phyloP scores from a whole-genome alignment of 1,139 yeast species.

The Diutina mesorugosa region DNA sequence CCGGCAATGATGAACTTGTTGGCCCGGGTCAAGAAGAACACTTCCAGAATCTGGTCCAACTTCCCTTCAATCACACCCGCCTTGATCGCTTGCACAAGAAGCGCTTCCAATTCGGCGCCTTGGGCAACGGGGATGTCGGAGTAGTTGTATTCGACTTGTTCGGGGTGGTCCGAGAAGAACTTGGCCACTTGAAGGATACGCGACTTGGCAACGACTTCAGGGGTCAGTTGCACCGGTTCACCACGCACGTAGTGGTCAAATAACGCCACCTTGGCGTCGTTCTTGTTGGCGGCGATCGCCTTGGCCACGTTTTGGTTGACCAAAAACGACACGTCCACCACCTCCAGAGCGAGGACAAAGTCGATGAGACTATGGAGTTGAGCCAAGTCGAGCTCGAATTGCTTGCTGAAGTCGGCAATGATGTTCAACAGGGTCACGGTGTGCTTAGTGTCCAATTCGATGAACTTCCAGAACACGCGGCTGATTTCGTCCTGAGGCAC shows the following conservation, averaged over 20 bases:
- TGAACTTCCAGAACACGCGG: slow-evolving; percentile 26
- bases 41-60: slow-evolving; percentile 31
- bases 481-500: slow-evolving; percentile 17
- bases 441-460: slow-evolving; percentile 20
- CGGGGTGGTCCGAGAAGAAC: slow-evolving; percentile 18
- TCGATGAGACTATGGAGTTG: slow-evolving; percentile 24
- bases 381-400: slow-evolving; percentile 9
- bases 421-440: slow-evolving; percentile 20
- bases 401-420: slow-evolving; percentile 22
- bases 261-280: slow-evolving; percentile 14
- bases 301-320: slow-evolving; percentile 26
- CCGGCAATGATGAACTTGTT: slow-evolving; percentile 31
- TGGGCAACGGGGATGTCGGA: slow-evolving; percentile 25
- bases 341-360: slow-evolving; percentile 26
- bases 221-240: slow-evolving; percentile 13
- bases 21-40: slow-evolving; percentile 31
- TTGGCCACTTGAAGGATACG: slow-evolving; percentile 30
- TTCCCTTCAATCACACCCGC: slow-evolving; percentile 34
- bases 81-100: slow-evolving; percentile 31
- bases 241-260: slow-evolving; percentile 27
- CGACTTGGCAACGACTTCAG: slow-evolving; percentile 20
- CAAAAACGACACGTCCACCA: slow-evolving; percentile 32
- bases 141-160: slow-evolving; percentile 16
- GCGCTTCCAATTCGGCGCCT: slow-evolving; percentile 25
- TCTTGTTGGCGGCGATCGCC: slow-evolving; percentile 13